Evolutionary conservation across 495 filamentous ascomycete species (phyloP), one percentile per base, ranked within the genome.

Genomic region (Glarea lozoyensis): DNA sequence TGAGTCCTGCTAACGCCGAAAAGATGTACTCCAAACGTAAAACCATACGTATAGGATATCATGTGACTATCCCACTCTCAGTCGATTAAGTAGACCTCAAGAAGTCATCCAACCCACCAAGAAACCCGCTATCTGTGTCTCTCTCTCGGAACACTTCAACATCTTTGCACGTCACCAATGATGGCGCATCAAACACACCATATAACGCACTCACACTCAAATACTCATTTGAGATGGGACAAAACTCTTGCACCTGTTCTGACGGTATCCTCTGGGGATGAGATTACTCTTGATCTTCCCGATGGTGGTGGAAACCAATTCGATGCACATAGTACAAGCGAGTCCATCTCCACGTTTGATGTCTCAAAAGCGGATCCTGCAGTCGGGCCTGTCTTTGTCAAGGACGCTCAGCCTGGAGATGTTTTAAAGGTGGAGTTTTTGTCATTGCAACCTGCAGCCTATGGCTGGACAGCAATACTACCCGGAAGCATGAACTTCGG

Each of bases 251-350:
- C 55, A 10, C 69, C 70, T 10, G 63, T 64, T 10, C 47, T 67
- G 35, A 67, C 64, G n/a, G 61, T 74, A 37, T 48, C 60, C 0
- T 70, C 70, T 4, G 67, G 68, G 5, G 46, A 60, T 30, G 60
- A 58, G 2, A 56, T 72, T 37, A 57, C 63, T 12, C 70, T 74
- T 47, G 69, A 72, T 50, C 58, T 67, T 13, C 60, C 66, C 27
- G 69, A 72, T 48, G 70, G 70, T 42, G 70, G 70, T 53, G 65
- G 69, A 45, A 68, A 67, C 39, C 70, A 74, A 50, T 63, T 74
- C 35, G 52, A 55, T 10, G 45, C 56, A 1, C 42, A 43, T 11
- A 68, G 64, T 21, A 58, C 67, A 20, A 53, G 59, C 15, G 61
- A 63, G 2, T 56, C 60, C n/a, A 54, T 74, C 41, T 48, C 48